Evolutionary conservation across 2,329 filamentous ascomycete genomes (phyloP).

Genomic region (Fusarium citri): DNA sequence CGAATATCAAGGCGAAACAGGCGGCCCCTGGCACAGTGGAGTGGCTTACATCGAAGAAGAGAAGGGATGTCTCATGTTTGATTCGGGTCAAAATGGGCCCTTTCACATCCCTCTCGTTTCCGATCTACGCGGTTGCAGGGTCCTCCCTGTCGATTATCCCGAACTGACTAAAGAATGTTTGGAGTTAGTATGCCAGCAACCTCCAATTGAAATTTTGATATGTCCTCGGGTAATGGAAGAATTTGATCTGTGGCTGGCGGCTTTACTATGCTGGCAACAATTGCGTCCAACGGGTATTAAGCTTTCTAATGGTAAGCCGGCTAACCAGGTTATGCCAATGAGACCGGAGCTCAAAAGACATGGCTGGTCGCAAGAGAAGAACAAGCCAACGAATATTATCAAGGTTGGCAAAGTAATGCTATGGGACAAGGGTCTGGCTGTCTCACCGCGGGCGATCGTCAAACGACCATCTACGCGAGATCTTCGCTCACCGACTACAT

Average conservation of each 20-base stretch:
- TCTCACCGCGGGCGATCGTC: slow-evolving; percentile 66
- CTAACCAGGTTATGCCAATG: slow-evolving; percentile 50
- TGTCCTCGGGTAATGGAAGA: slow-evolving; percentile 73
- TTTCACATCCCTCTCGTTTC: slow-evolving; percentile 76
- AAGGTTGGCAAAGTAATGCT: slow-evolving; percentile 92
- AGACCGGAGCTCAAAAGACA: slow-evolving; percentile 59
- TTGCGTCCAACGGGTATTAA: slow-evolving; percentile 70
- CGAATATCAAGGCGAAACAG: slow-evolving; percentile 73
- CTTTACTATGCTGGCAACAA: slow-evolving; percentile 84
- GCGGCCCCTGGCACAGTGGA: slow-evolving; percentile 75
- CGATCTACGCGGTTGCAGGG: slow-evolving; percentile 79
- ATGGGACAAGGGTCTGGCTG: slow-evolving; percentile 82
- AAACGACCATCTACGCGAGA: slow-evolving; percentile 69
- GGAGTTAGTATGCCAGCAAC: slow-evolving; percentile 64
- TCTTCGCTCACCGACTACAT: slow-evolving; percentile 63
- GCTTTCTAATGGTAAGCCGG: slow-evolving; percentile 58
- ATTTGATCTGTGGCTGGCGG: slow-evolving; percentile 83
- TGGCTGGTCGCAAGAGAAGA: slow-evolving; percentile 49
- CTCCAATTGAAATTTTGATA: slow-evolving; percentile 71
- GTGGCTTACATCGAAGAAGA: slow-evolving; percentile 83
- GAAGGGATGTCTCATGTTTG: slow-evolving; percentile 78
- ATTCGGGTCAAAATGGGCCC: slow-evolving; percentile 73
- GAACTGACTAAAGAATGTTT: slow-evolving; percentile 62
- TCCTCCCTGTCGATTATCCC: slow-evolving; percentile 65
- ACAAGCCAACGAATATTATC: slow-evolving; percentile 76